A percentile compares a stretch with the other conserved stretches of the same genome.
Conservation (phyloP, 495 filamentous ascomycete genomes). For the Penicillium steckii region DNA sequence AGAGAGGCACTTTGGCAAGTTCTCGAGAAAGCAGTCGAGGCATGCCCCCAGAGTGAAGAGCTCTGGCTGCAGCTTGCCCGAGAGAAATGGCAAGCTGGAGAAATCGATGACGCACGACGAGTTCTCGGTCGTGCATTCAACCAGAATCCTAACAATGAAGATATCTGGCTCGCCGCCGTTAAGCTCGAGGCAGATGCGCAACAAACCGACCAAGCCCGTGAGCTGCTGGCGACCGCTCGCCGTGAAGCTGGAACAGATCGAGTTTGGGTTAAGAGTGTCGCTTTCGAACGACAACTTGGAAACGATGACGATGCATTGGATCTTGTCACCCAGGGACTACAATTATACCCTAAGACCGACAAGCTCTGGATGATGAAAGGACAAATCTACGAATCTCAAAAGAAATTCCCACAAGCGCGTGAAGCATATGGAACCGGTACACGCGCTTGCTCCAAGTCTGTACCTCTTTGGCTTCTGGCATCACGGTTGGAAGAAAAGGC, state of each 20-base stretch:
- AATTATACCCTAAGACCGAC: constrained; percentile 79
- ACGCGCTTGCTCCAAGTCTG: constrained; percentile 76
- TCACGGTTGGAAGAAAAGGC: constrained; percentile 82
- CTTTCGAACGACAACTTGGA: constrained; percentile 82
- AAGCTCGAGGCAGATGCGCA: constrained; percentile 89
- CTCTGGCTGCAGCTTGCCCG: constrained; percentile 95
- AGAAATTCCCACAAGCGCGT: constrained; percentile 76
- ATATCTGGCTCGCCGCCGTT: constrained; percentile 94
- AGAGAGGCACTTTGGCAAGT: constrained; percentile 80
- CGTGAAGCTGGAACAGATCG: constrained; percentile 88
- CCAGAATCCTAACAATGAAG: constrained; percentile 91
- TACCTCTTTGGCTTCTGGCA: constrained; percentile 86
- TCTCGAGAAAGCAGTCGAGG: constrained; percentile 90
- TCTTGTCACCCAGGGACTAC: constrained; percentile 81
- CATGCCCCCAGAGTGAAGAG: constrained; percentile 84
- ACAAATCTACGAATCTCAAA: constrained; percentile 85
- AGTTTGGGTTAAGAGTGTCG: constrained; percentile 93
- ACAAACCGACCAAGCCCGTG: constrained; percentile 74
- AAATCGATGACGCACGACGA: constrained; percentile 77
- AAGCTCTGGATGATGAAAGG: constrained; percentile 99
- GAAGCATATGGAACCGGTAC: constrained; percentile 91
- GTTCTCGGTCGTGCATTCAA: constrained; percentile 87
- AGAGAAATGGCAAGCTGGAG: constrained; percentile 85
- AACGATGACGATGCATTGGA: constrained; percentile 78
- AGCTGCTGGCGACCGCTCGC: constrained; percentile 76